These are phyloP conservation scores for Sarcocystis neurona DNA, from an alignment of 169 alveolate species.

Conservation along the genomic window DNA sequence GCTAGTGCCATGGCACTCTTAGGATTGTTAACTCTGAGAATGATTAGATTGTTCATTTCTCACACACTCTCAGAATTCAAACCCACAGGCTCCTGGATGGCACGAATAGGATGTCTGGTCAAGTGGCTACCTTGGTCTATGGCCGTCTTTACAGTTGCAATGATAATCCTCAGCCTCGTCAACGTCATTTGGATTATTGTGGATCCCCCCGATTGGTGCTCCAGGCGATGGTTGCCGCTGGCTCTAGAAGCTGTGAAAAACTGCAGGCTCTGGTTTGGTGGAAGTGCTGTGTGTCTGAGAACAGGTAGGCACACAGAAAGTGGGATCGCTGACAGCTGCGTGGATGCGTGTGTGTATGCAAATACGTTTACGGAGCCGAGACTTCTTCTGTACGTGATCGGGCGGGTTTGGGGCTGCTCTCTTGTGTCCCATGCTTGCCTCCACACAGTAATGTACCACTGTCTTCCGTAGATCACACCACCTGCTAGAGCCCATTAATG, in stretches of 20 bases:
- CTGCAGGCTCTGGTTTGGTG: constrained; percentile 55
- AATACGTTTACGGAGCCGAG: too few relatives aligned
- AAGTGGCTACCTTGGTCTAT: constrained; percentile 56
- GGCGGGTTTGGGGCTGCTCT: too few relatives aligned
- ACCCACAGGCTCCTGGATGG: constrained; percentile 35
- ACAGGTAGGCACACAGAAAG: too few relatives aligned
- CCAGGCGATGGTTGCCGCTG: constrained; percentile 36
- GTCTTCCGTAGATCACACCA: too few relatives aligned
- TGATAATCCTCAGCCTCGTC: constrained; percentile 25
- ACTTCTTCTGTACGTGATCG: too few relatives aligned
- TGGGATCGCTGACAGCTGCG: too few relatives aligned
- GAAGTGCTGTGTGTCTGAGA: not conserved
- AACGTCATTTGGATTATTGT: constrained; percentile 50
- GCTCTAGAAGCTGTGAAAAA: constrained; percentile 42
- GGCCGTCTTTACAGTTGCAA: not conserved
- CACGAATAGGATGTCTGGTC: constrained; percentile 33
- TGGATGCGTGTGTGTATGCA: too few relatives aligned
- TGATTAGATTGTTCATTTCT: constrained; percentile 19
- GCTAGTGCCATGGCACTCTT: constrained; percentile 5
- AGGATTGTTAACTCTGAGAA: constrained; percentile 22
- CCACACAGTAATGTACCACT: too few relatives aligned
- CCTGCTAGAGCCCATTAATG: too few relatives aligned
- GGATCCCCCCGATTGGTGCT: constrained; percentile 42
- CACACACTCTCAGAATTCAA: constrained; percentile 37
- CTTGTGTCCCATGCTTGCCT: too few relatives aligned